Base-by-base conservation (phyloP, 2,329 filamentous ascomycete species). In the Mariannaea sp. region DNA sequence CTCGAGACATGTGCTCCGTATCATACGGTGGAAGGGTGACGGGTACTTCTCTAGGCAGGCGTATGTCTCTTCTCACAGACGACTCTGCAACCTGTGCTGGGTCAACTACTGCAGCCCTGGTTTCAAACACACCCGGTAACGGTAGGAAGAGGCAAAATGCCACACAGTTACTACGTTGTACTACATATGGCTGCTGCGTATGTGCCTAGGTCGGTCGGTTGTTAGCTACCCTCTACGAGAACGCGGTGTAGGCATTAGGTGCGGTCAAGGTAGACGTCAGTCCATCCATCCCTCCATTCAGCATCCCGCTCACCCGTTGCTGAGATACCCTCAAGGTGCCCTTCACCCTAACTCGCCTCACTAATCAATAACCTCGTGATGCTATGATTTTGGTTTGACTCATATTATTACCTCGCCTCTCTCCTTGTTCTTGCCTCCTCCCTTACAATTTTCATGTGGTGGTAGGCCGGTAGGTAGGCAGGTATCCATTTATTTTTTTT, bases 301-400 rank as follows among this genome's bases (percentile, higher is more conserved):
- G 17, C 45, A 38, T 54, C 45, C 51, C 51, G 45, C 45, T 54
- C 51, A 54, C 33, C 51, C 45, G 51, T 33, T 44, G 9, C 30
- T 26, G 33, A 24, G 26, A 24, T 24, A 12, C 17, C 26, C 29
- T 49, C 39, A 35, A 22, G 45, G 19, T 49, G 51, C 39, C 45
- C 45, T 54, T 54, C 44, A 33, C 50, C 50, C 50, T 48, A 32
- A 43, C 32, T 35, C 39, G 27, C 41, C 39, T 17, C 27, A 10
- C 51, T 26, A 39, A 19, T 14, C 16, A 30, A 14, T 17, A 33
- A 4, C 16, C 14, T 22, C 35, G n/a, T 47, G 14, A 40, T 33
- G 14, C 20, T 13, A 29, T 29, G 9, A 14, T 49, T n/a, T 32
- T 16, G 27, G 7, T 13, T 45, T 12, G 8, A 12, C 29, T n/a